Conservation (phyloP, 2,329 filamentous ascomycete species). For the Penicillium glabrum region DNA sequence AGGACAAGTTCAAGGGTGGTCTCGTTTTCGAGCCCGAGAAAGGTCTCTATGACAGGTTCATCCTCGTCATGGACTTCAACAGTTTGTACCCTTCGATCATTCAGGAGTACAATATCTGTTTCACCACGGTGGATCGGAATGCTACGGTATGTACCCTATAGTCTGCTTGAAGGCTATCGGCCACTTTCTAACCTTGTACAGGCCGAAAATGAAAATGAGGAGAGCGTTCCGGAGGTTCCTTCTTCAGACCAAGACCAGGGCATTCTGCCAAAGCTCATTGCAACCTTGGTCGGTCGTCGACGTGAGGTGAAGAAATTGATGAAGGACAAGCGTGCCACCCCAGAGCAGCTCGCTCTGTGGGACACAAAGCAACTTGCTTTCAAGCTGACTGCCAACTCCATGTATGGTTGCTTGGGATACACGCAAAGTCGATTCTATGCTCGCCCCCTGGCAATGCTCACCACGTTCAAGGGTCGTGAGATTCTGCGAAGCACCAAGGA, state of each 20-base stretch:
- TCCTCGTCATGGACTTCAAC: conserved; percentile 99
- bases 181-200: conserved; percentile 18
- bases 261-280: conserved; percentile 85
- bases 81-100: conserved; percentile 98
- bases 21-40: conserved; percentile 98
- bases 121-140: conserved; percentile 87
- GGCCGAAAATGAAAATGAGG: conserved; percentile 70
- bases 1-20: conserved; percentile 98
- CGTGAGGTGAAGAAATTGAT: conserved; percentile 93
- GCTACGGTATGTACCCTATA: conserved; percentile 58
- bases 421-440: conserved; percentile 97
- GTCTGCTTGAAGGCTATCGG: not conserved
- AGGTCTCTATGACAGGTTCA: conserved; percentile 95
- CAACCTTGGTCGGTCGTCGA: conserved; percentile 83
- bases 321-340: conserved; percentile 86
- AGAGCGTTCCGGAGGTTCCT: conserved; percentile 85
- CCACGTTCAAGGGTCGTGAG: conserved; percentile 95
- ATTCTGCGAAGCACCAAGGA: conserved; percentile 96
- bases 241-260: conserved; percentile 70
- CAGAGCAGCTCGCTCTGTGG: conserved; percentile 88
- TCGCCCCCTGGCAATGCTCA: conserved; percentile 89
- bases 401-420: conserved; percentile 98
- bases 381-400: conserved; percentile 97
- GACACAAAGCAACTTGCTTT: conserved; percentile 96
- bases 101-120: conserved; percentile 99